These are phyloP conservation scores for Postia placenta DNA, from an alignment of 768 basidiomycete species.

Conservation along the genomic window DNA sequence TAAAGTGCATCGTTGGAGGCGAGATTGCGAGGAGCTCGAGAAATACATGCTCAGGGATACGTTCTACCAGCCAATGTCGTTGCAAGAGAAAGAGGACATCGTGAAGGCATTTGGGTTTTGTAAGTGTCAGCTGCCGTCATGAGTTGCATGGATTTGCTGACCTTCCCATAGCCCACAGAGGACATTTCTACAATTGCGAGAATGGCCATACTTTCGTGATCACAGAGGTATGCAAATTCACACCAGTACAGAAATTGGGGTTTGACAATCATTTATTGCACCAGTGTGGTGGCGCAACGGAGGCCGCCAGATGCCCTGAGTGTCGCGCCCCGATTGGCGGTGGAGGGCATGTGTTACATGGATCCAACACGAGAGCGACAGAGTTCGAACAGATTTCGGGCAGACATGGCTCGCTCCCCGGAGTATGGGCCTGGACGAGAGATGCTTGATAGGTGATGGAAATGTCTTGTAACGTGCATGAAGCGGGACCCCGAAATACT, in stretches of 20 bases:
- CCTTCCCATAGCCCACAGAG: constrained; percentile 17
- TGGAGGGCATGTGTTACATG: constrained; percentile 30
- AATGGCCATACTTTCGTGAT: constrained; percentile 65
- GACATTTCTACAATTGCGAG: constrained; percentile 29
- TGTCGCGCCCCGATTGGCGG: constrained; percentile 53
- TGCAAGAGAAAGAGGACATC: constrained; percentile 21
- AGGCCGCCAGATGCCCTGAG: constrained; percentile 46
- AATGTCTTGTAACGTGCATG: not conserved
- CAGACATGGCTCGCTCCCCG: constrained; percentile 20
- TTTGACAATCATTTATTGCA: too few species aligned
- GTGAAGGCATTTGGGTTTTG: constrained; percentile 23
- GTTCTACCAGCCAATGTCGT: constrained; percentile 17
- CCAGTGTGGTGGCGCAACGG: constrained; percentile 58
- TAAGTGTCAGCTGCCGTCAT: constrained; percentile 6
- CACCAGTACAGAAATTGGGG: too few species aligned
- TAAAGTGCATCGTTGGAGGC: constrained; percentile 15
- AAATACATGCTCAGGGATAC: constrained; percentile 12
- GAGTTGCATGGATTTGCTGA: not conserved
- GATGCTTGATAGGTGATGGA: constrained; percentile 8
- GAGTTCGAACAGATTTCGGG: constrained; percentile 44
- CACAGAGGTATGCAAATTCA: constrained; percentile 35
- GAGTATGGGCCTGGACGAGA: constrained; percentile 27
- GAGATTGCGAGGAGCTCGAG: constrained; percentile 17
- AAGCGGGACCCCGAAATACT: too few species aligned
- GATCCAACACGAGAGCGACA: constrained; percentile 36